These are phyloP conservation scores for Ustilago sp. DNA, from an alignment of 1,284 basidiomycete species.

Conservation along the genomic window DNA sequence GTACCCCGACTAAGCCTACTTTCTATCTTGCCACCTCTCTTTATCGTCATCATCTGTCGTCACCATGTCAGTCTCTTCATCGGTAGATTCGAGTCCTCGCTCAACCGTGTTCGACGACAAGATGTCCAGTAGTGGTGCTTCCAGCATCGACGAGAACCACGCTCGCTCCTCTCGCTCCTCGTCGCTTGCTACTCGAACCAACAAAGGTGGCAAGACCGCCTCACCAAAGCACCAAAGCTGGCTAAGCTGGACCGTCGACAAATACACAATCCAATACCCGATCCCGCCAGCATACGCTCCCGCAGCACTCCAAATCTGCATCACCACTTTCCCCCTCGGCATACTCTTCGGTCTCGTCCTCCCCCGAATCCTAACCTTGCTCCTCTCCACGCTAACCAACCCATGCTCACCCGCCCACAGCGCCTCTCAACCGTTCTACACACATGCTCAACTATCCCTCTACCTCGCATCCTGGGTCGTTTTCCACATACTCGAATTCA, in stretches of 20 bases:
- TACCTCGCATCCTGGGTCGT: conserved; percentile 64
- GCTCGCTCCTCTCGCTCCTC: background rate
- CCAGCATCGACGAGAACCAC: background rate
- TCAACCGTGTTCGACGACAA: background rate
- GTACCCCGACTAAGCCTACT: too few relatives aligned
- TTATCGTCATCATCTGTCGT: too few relatives aligned
- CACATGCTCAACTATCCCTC: conserved; percentile 36
- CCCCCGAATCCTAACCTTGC: conserved; percentile 22
- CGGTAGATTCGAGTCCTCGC: background rate
- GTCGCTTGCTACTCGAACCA: background rate
- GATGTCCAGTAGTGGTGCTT: background rate
- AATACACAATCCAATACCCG: conserved; percentile 38
- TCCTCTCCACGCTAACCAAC: background rate
- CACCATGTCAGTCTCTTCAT: background rate
- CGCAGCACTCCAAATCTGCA: conserved; percentile 41
- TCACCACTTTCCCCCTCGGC: conserved; percentile 55
- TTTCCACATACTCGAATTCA: conserved; percentile 95
- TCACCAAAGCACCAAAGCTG: conserved; percentile 12
- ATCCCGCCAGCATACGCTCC: conserved; percentile 54
- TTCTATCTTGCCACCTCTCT: too few relatives aligned
- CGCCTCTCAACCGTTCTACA: conserved; percentile 9
- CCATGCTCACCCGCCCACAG: background rate
- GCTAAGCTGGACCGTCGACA: conserved; percentile 24
- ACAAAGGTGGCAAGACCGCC: conserved; percentile 8
- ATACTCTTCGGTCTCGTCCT: conserved; percentile 47